Conservation (phyloP, 2,329 filamentous ascomycete genomes). For the Sordariomycetes sp. region DNA sequence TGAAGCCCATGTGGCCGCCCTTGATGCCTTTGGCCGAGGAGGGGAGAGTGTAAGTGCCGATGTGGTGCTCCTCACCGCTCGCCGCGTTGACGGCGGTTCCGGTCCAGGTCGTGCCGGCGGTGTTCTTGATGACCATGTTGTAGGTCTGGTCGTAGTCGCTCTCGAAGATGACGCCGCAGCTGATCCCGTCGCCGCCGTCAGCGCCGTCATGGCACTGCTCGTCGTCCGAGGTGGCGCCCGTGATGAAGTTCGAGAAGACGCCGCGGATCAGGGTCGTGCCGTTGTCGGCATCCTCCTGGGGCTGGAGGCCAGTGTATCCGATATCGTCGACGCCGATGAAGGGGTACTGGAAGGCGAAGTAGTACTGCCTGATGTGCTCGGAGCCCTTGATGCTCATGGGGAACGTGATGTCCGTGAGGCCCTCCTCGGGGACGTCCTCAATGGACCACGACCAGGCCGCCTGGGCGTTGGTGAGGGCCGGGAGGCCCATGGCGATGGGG, state of each 20-base stretch:
- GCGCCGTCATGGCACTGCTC: conserved; percentile 13
- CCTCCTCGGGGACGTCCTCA: not conserved
- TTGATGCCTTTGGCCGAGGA: not conserved
- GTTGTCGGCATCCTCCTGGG: conserved; percentile 6
- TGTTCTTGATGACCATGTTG: conserved; percentile 10
- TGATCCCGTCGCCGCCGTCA: conserved; percentile 14
- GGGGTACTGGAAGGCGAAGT: conserved; percentile 13
- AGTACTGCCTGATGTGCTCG: conserved; percentile 10
- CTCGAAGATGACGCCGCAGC: conserved; percentile 9
- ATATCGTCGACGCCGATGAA: conserved; percentile 7
- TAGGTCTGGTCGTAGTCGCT: conserved; percentile 11
- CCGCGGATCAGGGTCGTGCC: conserved; percentile 9
- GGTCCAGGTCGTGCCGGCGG: conserved; percentile 10
- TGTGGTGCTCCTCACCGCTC: conserved; percentile 3
- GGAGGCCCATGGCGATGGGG: not conserved
- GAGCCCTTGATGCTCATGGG: conserved; percentile 11
- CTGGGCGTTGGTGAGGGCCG: not conserved
- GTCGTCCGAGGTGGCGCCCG: conserved; percentile 8
- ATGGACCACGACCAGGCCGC: not conserved
- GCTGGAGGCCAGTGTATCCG: conserved; percentile 13
- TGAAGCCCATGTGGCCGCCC: not conserved
- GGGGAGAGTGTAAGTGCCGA: conserved; percentile 11
- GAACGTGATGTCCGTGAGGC: conserved; percentile 12
- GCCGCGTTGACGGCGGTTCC: conserved; percentile 11
- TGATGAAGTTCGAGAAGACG: conserved; percentile 12